A percentile compares a stretch with the other conserved stretches of the same genome.
phyloP scores from a whole-genome alignment of 805 yeast genomes.

The Tetrapisispora pingtungensis region DNA sequence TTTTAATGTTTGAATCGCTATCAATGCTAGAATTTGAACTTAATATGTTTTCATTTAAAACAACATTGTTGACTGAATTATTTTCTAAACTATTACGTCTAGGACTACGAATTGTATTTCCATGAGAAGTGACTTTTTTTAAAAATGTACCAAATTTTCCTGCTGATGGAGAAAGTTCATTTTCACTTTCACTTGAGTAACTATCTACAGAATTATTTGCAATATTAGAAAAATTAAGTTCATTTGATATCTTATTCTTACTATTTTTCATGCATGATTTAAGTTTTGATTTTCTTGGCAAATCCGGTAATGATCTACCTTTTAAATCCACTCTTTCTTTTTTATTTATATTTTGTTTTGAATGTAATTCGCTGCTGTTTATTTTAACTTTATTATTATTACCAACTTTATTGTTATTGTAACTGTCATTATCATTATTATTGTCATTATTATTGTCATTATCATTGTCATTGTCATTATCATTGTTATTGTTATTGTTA shows the following conservation, averaged over 20 bases:
- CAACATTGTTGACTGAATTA: background rate
- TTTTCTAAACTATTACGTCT: background rate
- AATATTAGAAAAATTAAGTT: no score
- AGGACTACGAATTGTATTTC: conserved; percentile 1
- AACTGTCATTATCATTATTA: background rate
- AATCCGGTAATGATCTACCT: conserved; percentile 43
- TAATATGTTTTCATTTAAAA: background rate
- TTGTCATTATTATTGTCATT: background rate
- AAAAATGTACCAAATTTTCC: conserved; percentile 27
- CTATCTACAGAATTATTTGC: background rate
- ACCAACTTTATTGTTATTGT: background rate
- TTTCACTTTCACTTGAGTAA: background rate
- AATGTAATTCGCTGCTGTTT: background rate
- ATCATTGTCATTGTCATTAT: background rate
- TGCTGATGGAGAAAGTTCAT: conserved; percentile 8
- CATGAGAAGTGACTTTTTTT: conserved; percentile 26
- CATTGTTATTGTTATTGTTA: background rate
- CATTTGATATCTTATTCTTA: background rate
- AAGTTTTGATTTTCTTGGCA: conserved; percentile 37
- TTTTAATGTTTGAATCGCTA: background rate
- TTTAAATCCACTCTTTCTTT: conserved; percentile 18
- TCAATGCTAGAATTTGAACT: background rate
- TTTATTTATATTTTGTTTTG: background rate
- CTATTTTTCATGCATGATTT: conserved; percentile 38
- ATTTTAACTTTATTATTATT: background rate